Conservation (phyloP, 129 eudicot species). For the Tanacetum coccineum region DNA sequence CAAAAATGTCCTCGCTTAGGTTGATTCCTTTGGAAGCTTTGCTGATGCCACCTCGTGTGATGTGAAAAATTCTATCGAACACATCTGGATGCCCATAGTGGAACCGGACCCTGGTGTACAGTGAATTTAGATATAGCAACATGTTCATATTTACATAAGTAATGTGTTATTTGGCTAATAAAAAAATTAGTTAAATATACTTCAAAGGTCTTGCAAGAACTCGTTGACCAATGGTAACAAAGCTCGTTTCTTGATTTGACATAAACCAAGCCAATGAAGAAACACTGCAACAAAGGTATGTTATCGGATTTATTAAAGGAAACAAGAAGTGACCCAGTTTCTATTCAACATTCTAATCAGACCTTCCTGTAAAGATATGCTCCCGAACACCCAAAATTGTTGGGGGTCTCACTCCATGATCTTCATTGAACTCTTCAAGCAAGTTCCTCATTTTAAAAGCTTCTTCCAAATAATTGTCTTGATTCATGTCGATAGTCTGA, state of each 20-base stretch:
- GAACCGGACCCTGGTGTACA: conserved; percentile 72
- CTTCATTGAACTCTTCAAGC: conserved; percentile 78
- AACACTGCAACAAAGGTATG: conserved; percentile 56
- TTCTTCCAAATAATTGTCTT: conserved; percentile 99
- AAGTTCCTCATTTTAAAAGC: conserved; percentile 93
- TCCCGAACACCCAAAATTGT: conserved; percentile 84
- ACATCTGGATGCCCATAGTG: conserved; percentile 98
- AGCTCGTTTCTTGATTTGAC: conserved; percentile 96
- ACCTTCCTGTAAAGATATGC: conserved; percentile 95
- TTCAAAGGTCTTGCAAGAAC: conserved; percentile 82
- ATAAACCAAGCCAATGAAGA: conserved; percentile 98
- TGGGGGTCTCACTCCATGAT: conserved; percentile 80
- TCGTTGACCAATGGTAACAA: conserved; percentile 89
- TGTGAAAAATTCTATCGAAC: conserved; percentile 83
- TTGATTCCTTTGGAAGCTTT: conserved; percentile 89
- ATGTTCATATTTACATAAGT: neutral
- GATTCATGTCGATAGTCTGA: conserved; percentile 98
- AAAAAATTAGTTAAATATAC: conserved; percentile 27
- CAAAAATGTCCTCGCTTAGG: conserved; percentile 92
- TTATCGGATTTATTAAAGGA: conserved; percentile 6
- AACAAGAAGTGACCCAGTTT: conserved; percentile 1
- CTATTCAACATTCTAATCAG: neutral
- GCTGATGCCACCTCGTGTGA: conserved; percentile 89
- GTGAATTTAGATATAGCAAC: neutral
- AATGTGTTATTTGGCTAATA: neutral